Conservation (phyloP, 202 grass and related monocot genomes). For the Setaria viridis region DNA sequence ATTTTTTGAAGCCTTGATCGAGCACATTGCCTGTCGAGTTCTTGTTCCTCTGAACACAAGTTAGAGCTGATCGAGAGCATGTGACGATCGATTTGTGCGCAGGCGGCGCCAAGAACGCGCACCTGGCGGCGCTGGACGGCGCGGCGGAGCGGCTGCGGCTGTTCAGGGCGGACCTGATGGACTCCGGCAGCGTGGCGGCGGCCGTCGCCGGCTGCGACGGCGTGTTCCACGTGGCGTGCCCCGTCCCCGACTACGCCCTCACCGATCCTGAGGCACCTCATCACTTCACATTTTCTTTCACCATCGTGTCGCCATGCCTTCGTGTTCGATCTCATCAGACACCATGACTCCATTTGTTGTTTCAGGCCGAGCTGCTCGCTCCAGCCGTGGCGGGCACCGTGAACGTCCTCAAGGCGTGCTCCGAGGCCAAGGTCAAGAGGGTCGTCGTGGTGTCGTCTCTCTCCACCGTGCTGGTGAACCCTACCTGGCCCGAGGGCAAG, state of each 20-base stretch:
- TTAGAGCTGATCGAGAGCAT: too few relatives aligned
- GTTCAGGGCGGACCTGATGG: constrained; percentile 70
- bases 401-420: constrained; percentile 67
- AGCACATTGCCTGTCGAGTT: too few relatives aligned
- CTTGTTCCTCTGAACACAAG: too few relatives aligned
- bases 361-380: constrained; percentile 56
- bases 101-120: constrained; percentile 66
- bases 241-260: constrained; percentile 47
- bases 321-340: neutral
- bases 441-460: constrained; percentile 62
- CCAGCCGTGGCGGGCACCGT: constrained; percentile 65
- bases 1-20: too few relatives aligned
- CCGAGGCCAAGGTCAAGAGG: constrained; percentile 58
- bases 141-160: constrained; percentile 58
- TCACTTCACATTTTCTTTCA: neutral
- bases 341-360: neutral
- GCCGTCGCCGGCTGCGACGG: constrained; percentile 70
- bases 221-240: constrained; percentile 75
- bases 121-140: constrained; percentile 58
- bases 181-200: constrained; percentile 54
- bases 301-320: neutral
- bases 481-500: constrained; percentile 42
- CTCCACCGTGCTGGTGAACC: constrained; percentile 44
- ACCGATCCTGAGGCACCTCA: constrained; percentile 60
- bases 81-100: neutral